Evolutionary conservation across 495 filamentous ascomycete species (phyloP), one percentile per base, ranked within the genome.

Genomic region (Lasiosphaeria hispida): DNA sequence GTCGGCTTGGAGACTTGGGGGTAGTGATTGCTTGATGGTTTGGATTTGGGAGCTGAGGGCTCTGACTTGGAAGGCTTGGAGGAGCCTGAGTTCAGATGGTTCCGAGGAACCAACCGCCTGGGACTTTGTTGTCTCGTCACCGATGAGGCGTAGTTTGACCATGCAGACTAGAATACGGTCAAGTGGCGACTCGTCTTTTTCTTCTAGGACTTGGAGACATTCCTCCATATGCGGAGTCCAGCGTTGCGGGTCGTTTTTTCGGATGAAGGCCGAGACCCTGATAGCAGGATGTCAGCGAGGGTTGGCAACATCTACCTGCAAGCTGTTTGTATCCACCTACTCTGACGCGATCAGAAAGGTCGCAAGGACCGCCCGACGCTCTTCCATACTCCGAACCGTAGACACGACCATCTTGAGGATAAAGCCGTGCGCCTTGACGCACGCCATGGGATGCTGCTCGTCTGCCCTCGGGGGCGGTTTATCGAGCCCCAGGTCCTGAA

Each of bases 401-500:
- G 61, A 50, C 9, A 48, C 37, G 10, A 30, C 41, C 34, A 58
- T 14, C 49, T 57, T 56, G 35, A 53, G 14, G n/a, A 18, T 35
- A 7, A 47, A 13, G 4, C 35, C 49, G 30, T 52, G 48, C 0
- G 38, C n/a, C 38, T 58, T 56, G 39, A 62, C 37, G 48, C 44
- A 61, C 30, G 52, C 49, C 50, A 45, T 61, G 14, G 69, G 47
- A 45, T 70, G 51, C 10, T 70, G 49, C 1, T 53, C 57, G 42
- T 36, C 44, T 5, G 33, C 11, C 19, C 17, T 44, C 9, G 13
- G 33, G 10, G 73, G 57, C 9, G 71, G 64, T 44, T 75, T 74
- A 48, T 83, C 77, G 23, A 86, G 70, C 14, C 78, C 75, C 43
- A 84, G 71, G 38, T 85, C 82, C 14, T 70, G 75, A 0, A 81